These are phyloP conservation scores for Piper betle DNA, from an alignment of 164 flowering plant genomes.

Conservation along the genomic window DNA sequence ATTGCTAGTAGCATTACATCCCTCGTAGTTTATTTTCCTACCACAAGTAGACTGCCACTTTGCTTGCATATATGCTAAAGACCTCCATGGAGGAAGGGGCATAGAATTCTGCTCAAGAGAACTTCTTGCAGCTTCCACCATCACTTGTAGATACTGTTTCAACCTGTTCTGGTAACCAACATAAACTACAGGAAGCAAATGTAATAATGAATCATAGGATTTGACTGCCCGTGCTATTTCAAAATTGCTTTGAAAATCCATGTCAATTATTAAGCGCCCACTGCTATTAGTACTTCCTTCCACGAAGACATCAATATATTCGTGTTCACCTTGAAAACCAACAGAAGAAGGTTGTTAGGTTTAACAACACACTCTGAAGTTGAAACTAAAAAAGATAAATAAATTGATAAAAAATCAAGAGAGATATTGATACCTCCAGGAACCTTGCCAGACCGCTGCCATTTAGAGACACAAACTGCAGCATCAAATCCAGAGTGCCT, in stretches of 20 bases:
- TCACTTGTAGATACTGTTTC: constrained; percentile 56
- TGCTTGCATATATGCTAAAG: constrained; percentile 74
- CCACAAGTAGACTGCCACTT: constrained; percentile 74
- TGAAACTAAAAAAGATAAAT: too few relatives aligned
- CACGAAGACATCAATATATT: constrained; percentile 62
- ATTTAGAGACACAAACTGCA: constrained; percentile 61
- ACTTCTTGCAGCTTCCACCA: constrained; percentile 83
- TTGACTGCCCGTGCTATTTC: constrained; percentile 90
- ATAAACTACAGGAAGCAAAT: constrained; percentile 67
- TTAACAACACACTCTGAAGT: too few relatives aligned
- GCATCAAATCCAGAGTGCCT: constrained; percentile 78
- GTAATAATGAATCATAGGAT: constrained; percentile 63
- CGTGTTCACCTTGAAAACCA: constrained; percentile 60
- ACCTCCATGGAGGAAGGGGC: constrained; percentile 98
- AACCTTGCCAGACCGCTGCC: constrained; percentile 67
- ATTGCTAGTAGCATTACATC: not conserved
- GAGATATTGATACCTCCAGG: constrained; percentile 62
- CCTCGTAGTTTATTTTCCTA: constrained; percentile 27
- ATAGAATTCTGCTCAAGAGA: constrained; percentile 85
- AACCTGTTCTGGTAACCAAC: constrained; percentile 54
- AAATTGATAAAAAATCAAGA: too few relatives aligned
- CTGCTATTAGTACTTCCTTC: constrained; percentile 26
- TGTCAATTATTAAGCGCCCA: constrained; percentile 68
- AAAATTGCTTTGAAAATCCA: constrained; percentile 85
- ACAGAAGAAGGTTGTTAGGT: not conserved